These are phyloP conservation scores for Diplodia intermedia DNA, from an alignment of 2,329 filamentous ascomycete genomes.

Conservation along the genomic window DNA sequence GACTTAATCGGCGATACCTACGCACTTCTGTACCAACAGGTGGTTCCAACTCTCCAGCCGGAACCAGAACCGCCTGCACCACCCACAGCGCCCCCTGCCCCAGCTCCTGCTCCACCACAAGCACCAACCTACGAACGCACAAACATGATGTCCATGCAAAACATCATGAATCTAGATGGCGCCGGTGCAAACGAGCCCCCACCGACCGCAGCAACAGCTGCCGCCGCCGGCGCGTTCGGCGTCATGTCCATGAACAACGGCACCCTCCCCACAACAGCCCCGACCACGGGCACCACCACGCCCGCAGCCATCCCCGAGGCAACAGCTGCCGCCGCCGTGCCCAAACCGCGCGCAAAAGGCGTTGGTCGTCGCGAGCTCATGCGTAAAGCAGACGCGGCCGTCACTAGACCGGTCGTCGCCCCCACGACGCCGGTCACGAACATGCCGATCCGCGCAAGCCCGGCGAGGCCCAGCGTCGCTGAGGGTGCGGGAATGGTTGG, in stretches of 20 bases:
- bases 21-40: slow-evolving; percentile 73
- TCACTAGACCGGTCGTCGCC: slow-evolving; percentile 42
- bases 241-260: slow-evolving; percentile 16
- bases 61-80: slow-evolving; percentile 48
- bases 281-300: slow-evolving; percentile 27
- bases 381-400: slow-evolving; percentile 64
- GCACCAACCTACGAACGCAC: slow-evolving; percentile 11
- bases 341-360: slow-evolving; percentile 58
- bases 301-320: slow-evolving; percentile 33
- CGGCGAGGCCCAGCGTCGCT: slow-evolving; percentile 3
- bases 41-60: slow-evolving; percentile 65
- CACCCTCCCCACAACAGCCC: slow-evolving; percentile 34
- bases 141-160: slow-evolving; percentile 41
- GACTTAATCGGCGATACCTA: slow-evolving; percentile 95
- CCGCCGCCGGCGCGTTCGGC: slow-evolving; percentile 34
- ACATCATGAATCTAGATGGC: slow-evolving; percentile 46
- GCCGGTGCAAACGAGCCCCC: slow-evolving; percentile 32
- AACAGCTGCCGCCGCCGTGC: slow-evolving; percentile 35
- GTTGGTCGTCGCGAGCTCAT: slow-evolving; percentile 67
- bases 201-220: background rate
- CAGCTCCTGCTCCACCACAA: slow-evolving; percentile 21
- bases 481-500: background rate
- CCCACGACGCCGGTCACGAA: slow-evolving; percentile 4
- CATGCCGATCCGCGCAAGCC: slow-evolving; percentile 24
- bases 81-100: slow-evolving; percentile 33